Base-by-base conservation (phyloP, 2,329 filamentous ascomycete species). In the Pseudovirgaria hyperparasitica region DNA sequence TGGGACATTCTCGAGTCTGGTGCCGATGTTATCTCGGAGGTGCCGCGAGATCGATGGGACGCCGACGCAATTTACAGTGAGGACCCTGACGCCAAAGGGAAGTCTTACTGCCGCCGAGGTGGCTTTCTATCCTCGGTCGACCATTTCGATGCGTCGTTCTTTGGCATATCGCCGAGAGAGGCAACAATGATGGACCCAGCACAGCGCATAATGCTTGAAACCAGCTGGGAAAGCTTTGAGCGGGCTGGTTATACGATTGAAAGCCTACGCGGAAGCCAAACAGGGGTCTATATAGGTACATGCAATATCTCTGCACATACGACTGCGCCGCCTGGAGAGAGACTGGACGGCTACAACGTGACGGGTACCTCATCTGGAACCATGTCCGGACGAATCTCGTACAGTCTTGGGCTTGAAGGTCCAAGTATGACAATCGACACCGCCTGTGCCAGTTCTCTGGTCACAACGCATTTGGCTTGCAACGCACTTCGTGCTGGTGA, bases 31-130 rank as follows among this genome's bases (percentile, higher is more conserved):
- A 43, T 34, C 4, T 32, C 19, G 7, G 41, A 50, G 5, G 38
- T 49, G 5, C 50, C 50, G 2, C 25, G 39, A 13, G 38, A 42
- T 23, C 43, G 50, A 16, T 52, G 41, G 41, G 37, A 45, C 33
- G 32, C 33, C n/a, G 24, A 45, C 22, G 28, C 15, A 6, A 24
- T 34, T 6, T 35, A 36, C 26, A 14, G 29, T 16, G 13, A 25
- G 9, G 24, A 26, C 11, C 22, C 22, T 13, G 15, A 6, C 11
- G 22, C 22, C 6, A 23, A 27, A 19, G 30, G 30, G 5, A 26
- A 18, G 10, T 29, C 23, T 6, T 25, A 29, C 23, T 24, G 19
- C 17, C 31, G 13, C 6, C 6, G 17, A n/a, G 38, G 37, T 17
- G 29, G 30, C 22, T 40, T 38, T 15, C 25, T 41, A 10, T 21